A percentile compares a stretch with the other conserved stretches of the same genome.
Evolutionary conservation across 495 filamentous ascomycete species (phyloP).

Genomic region (Xylaria grammica): DNA sequence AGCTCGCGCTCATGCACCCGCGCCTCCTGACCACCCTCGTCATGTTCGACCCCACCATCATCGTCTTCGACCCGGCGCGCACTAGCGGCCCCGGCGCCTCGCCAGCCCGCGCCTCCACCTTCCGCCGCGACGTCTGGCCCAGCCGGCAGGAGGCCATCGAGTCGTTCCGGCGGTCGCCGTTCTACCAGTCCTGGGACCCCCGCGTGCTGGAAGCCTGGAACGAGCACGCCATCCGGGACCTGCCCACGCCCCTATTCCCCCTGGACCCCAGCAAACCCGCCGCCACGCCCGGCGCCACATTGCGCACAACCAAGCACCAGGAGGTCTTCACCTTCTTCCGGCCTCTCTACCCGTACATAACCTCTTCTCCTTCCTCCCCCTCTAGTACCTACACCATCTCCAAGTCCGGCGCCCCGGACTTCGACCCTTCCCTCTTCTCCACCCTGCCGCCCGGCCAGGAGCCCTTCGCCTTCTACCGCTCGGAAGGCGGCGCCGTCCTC

Average conservation of each 20-base stretch:
- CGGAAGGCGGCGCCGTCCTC: conserved; percentile 70
- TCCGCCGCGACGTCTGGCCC: conserved; percentile 75
- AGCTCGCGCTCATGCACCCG: conserved; percentile 75
- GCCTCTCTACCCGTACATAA: conserved; percentile 34
- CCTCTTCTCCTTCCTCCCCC: not conserved
- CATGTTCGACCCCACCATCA: conserved; percentile 81
- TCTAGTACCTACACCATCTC: conserved; percentile 15
- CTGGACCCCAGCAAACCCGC: conserved; percentile 11
- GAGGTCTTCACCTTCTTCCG: conserved; percentile 63
- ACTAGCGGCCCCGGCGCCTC: conserved; percentile 34
- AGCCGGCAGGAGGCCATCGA: conserved; percentile 65
- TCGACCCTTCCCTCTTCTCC: conserved; percentile 32
- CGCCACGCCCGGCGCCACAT: conserved; percentile 44
- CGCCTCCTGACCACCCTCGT: conserved; percentile 78
- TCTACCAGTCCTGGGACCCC: conserved; percentile 76
- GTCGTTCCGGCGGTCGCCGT: conserved; percentile 63
- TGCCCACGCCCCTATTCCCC: conserved; percentile 64
- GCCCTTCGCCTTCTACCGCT: conserved; percentile 71
- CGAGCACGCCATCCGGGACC: conserved; percentile 66
- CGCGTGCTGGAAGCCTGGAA: conserved; percentile 72
- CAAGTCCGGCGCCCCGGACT: conserved; percentile 36
- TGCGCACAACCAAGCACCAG: conserved; percentile 69
- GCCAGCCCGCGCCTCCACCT: conserved; percentile 60
- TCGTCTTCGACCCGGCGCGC: conserved; percentile 51
- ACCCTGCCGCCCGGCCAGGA: not conserved